Base-by-base conservation (phyloP, 2,329 filamentous ascomycete species). In the Ophiosphaerella narmari region DNA sequence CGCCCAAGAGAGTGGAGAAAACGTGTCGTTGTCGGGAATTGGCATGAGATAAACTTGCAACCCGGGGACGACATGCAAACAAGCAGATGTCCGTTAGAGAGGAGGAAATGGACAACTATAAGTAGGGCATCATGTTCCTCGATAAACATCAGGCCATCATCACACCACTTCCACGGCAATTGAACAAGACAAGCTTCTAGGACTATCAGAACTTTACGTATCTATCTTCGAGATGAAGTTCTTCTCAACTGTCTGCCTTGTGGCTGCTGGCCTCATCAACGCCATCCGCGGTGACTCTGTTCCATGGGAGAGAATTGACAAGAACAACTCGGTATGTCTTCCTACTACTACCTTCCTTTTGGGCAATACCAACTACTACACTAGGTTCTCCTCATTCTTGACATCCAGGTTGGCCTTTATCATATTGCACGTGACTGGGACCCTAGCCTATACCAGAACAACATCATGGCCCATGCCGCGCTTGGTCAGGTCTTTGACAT, bases 381-480 rank as follows among this genome's bases (percentile, higher is more conserved):
- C 13, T 18, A 82, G 78, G 68, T 81, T 32, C 79, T 86, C 41
- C 68, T 86, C 21, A 79, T 86, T 40, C 75, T 86, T 35, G 84
- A 86, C 59, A 74, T 84, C 48, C 83, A 86, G 65, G 78, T 82
- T 53, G 84, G 84, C 23, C 78, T 86, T 36, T 84, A 80, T 65
- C 73, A 75, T 38, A 60, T 83, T 5, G 86, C 86, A 33, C 81
- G 86, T 34, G 89, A 92, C 73, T 89, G 82, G 65, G 81, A 86
- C 48, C 75, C 84, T 11, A 83, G 80, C 8, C 78, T 86, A 32
- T 91, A 83, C 77, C 80, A 82, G 53, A 82, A 87, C 67, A 83
- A 83, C 70, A 84, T 90, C 55, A 74, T 89, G 36, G 87, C 85
- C 1, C 88, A 90, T 59, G 82, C 87, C 14, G 81, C 82, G 5